Base-by-base conservation (phyloP, 768 basidiomycete genomes). In the Tylopilus rubrobrunneus region DNA sequence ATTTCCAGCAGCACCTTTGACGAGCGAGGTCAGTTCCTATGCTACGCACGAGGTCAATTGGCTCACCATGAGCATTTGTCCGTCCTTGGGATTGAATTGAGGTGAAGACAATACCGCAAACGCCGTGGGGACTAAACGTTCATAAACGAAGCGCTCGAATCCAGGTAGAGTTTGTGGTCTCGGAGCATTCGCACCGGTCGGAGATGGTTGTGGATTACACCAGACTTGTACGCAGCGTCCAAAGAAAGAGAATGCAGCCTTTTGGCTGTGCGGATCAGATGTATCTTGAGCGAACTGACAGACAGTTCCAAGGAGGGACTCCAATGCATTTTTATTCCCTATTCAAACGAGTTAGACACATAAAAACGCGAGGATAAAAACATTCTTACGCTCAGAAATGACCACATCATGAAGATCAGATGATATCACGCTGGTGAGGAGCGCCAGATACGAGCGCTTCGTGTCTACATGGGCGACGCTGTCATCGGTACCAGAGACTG, bases 101-200 rank as follows among this genome's bases (percentile, higher is more conserved):
- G 87, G 83, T 9, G 79, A 75, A 11, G 89, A 85, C 1, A 92
- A 82, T 5, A 98, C 82, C 8, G 84, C 79, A 69, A 99, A 97
- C 23, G 86, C 87, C 3, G 83, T 74, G 11, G 92, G 90, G 48
- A 98, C 75, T 33, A 96, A 71, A 12, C 85, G 82, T 56, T 94
- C 88, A 63, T 98, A 98, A 29, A 96, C 81, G 67, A 95, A 95
- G 14, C 83, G 80, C 60, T 98, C 94, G 60, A 97, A 98, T 1
- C 96, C 95, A 11, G 93, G 92, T 42, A 98, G 71, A 11, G 76
- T 73, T 25, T 61, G 62, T 33, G 62, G 66, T 36, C 49, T 55
- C 15, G 57, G 56, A 15, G 74, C 74, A 47, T 75, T 74, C 21
- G 76, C 69, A 3, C 62, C 58, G 3, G 65, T 43, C 23, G 65